A percentile compares a stretch with the other conserved stretches of the same genome.
phyloP scores from a whole-genome alignment of 2,329 filamentous ascomycete genomes.

The Plenodomus lindquistii region DNA sequence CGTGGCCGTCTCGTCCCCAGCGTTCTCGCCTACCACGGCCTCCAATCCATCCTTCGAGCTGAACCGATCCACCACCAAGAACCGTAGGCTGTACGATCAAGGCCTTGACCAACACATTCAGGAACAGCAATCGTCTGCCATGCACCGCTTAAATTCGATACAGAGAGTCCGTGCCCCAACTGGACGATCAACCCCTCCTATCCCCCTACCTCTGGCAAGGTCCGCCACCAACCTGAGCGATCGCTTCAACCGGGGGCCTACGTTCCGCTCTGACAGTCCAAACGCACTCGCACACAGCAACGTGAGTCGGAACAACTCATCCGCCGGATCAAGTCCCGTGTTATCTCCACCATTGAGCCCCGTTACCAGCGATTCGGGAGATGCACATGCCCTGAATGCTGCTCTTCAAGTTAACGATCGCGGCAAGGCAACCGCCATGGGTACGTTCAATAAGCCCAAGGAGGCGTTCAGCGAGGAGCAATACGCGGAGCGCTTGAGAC shows the following conservation, averaged over 20 bases:
- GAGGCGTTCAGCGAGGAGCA: slow-evolving; percentile 82
- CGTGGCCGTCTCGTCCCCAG: slow-evolving; percentile 38
- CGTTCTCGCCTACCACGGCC: slow-evolving; percentile 24
- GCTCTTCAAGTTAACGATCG: slow-evolving; percentile 75
- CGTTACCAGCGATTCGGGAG: slow-evolving; percentile 72
- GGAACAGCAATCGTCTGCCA: slow-evolving; percentile 75
- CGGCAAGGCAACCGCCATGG: slow-evolving; percentile 78
- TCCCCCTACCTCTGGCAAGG: slow-evolving; percentile 47
- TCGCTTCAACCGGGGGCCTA: slow-evolving; percentile 48
- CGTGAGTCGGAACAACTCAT: slow-evolving; percentile 41
- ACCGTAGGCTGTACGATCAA: slow-evolving; percentile 79
- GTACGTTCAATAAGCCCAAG: slow-evolving; percentile 71
- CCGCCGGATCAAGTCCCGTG: slow-evolving; percentile 47
- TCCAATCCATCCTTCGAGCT: slow-evolving; percentile 45
- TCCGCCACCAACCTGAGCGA: slow-evolving; percentile 54
- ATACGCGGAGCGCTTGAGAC: slow-evolving; percentile 79
- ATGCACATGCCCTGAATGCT: slow-evolving; percentile 62
- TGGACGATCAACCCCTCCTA: slow-evolving; percentile 56
- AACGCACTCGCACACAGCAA: slow-evolving; percentile 45
- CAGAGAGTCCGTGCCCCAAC: slow-evolving; percentile 60
- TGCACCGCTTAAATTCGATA: slow-evolving; percentile 80
- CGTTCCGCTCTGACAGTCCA: slow-evolving; percentile 52
- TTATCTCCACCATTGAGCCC: slow-evolving; percentile 66
- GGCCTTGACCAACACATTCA: slow-evolving; percentile 78
- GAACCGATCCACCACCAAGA: slow-evolving; percentile 70